Evolutionary conservation across 768 basidiomycete genomes (phyloP).

Genomic region (Hydnum rufescens): DNA sequence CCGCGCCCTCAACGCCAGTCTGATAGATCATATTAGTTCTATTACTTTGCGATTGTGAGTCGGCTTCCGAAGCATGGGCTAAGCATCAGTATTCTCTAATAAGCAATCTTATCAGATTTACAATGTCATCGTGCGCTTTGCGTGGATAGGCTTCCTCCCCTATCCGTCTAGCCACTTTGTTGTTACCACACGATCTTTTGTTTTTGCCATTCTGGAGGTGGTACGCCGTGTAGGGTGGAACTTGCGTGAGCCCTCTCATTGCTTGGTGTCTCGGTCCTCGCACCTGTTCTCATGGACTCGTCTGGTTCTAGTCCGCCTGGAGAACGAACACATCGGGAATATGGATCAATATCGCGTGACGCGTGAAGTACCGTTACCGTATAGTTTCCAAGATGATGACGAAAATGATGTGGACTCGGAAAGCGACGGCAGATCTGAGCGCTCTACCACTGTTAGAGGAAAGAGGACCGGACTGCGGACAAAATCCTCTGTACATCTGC

Average conservation of each 20-base stretch:
- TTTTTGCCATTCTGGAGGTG: conserved; percentile 44
- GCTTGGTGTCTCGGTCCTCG: no score
- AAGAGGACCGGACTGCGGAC: no score
- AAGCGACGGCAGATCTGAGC: no score
- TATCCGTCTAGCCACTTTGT: conserved; percentile 23
- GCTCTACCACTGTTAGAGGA: no score
- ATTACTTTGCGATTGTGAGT: conserved; percentile 61
- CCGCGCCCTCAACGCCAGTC: not conserved
- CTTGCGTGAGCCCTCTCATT: conserved; percentile 25
- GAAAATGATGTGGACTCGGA: conserved; percentile 23
- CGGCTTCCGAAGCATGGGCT: not conserved
- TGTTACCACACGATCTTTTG: conserved; percentile 48
- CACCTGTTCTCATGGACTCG: no score
- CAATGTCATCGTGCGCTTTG: conserved; percentile 59
- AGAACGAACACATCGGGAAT: no score
- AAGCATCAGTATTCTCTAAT: not conserved
- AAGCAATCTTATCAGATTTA: conserved; percentile 31
- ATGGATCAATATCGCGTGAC: conserved; percentile 73
- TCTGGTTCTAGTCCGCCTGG: no score
- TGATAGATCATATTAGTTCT: conserved; percentile 26
- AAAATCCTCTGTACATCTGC: no score
- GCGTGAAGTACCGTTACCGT: conserved; percentile 69
- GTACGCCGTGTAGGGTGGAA: not conserved
- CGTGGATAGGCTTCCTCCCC: conserved; percentile 67
- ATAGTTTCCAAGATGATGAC: conserved; percentile 28